Percentiles rank a stretch among this genome's conserved stretches.
phyloP scores from a whole-genome alignment of 805 yeast species.

The Grigorovia jiainica region DNA sequence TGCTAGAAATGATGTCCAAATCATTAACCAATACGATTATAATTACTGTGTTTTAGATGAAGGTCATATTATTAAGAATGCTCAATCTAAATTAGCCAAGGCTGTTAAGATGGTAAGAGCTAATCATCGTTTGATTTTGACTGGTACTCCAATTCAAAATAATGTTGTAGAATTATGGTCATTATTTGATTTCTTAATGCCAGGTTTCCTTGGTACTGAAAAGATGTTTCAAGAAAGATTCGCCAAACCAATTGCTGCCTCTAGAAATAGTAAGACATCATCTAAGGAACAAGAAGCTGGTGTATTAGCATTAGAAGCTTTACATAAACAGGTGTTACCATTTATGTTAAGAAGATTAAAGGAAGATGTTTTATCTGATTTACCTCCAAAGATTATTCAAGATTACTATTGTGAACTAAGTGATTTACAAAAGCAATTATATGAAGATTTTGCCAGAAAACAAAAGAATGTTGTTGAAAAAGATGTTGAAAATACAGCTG shows the following conservation, averaged over 20 bases:
- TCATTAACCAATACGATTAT: constrained; percentile 51
- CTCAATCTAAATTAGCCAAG: constrained; percentile 77
- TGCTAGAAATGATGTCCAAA: constrained; percentile 79
- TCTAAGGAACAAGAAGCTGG: constrained; percentile 96
- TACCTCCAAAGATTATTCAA: constrained; percentile 97
- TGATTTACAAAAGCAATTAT: constrained; percentile 77
- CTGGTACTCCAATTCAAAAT: constrained; percentile 98
- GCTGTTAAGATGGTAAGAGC: constrained; percentile 78
- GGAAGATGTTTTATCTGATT: constrained; percentile 89
- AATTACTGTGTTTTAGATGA: constrained; percentile 95
- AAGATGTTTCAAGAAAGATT: constrained; percentile 88
- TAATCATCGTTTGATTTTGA: constrained; percentile 79
- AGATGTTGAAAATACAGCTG: constrained; percentile 44
- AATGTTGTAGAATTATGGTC: constrained; percentile 97
- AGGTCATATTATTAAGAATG: constrained; percentile 94
- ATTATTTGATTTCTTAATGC: constrained; percentile 94
- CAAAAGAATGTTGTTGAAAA: constrained; percentile 65
- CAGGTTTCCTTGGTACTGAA: constrained; percentile 94
- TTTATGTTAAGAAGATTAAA: constrained; percentile 92
- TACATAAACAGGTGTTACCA: constrained; percentile 94
- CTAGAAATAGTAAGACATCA: constrained; percentile 78
- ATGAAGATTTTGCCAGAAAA: constrained; percentile 79
- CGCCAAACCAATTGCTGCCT: constrained; percentile 96
- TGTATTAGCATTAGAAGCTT: constrained; percentile 87
- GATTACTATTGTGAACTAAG: constrained; percentile 96